Conservation (phyloP, 2,329 filamentous ascomycete genomes). For the Ophiostoma montium region DNA sequence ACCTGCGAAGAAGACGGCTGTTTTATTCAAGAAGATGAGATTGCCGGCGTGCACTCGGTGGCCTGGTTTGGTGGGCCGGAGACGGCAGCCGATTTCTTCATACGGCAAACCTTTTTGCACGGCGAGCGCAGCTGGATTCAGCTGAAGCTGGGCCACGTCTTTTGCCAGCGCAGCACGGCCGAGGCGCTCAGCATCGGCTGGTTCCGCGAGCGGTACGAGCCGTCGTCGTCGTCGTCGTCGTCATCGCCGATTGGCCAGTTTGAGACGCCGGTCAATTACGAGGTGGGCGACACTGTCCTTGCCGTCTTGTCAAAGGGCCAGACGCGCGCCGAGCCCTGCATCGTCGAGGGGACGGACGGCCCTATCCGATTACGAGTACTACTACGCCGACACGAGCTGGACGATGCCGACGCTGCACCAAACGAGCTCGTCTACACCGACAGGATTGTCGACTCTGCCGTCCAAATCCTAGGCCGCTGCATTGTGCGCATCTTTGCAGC, state of each 20-base stretch:
- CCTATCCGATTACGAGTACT: slow-evolving; percentile 35
- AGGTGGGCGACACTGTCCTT: slow-evolving; percentile 47
- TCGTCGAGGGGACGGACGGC: slow-evolving; percentile 31
- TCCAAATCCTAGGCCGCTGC: slow-evolving; percentile 43
- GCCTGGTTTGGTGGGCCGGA: slow-evolving; percentile 40
- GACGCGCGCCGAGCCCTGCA: slow-evolving; percentile 42
- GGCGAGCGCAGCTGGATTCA: slow-evolving; percentile 48
- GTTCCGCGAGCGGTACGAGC: neutral
- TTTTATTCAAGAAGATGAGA: slow-evolving; percentile 37
- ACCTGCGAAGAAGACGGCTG: slow-evolving; percentile 38
- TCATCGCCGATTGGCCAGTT: neutral
- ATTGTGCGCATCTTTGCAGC: slow-evolving; percentile 40
- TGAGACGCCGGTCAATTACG: slow-evolving; percentile 20
- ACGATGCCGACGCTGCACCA: slow-evolving; percentile 19
- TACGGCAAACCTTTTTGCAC: slow-evolving; percentile 54
- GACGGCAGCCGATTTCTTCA: slow-evolving; percentile 40
- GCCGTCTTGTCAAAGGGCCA: slow-evolving; percentile 19
- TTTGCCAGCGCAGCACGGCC: slow-evolving; percentile 26
- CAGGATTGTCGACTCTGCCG: slow-evolving; percentile 24
- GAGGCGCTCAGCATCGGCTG: neutral
- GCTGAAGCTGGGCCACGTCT: slow-evolving; percentile 38
- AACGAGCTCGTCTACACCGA: slow-evolving; percentile 50
- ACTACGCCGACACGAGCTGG: slow-evolving; percentile 30
- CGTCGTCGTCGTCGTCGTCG: neutral
- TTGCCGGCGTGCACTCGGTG: slow-evolving; percentile 43